These are phyloP conservation scores for Vaccinium myrtillus DNA, from an alignment of 148 eudicot species.

Conservation along the genomic window DNA sequence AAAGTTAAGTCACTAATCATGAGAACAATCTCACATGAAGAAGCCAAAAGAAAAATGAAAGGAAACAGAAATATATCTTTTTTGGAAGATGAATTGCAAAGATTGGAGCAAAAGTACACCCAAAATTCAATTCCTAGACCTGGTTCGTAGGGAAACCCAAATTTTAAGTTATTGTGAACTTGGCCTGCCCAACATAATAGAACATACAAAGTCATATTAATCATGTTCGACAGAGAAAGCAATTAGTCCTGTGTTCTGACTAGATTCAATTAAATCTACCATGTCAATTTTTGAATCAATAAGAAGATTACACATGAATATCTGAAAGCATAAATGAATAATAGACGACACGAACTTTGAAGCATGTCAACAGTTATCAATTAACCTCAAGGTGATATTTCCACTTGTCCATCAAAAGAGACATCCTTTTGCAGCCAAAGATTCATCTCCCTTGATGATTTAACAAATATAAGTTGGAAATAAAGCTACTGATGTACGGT, in stretches of 20 bases:
- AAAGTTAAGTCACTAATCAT: not conserved
- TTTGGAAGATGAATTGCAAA: not conserved
- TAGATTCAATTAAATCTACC: slow-evolving; percentile 1
- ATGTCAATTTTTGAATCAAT: not conserved
- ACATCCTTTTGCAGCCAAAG: not conserved
- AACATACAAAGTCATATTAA: not conserved
- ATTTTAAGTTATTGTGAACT: not conserved
- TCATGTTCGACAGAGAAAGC: not conserved
- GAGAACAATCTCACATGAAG: not conserved
- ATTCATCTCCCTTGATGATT: not conserved
- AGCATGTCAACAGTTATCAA: not conserved
- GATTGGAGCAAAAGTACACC: not conserved
- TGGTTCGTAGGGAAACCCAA: not conserved
- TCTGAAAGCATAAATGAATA: not conserved
- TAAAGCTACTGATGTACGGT: not conserved
- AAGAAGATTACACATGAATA: not conserved
- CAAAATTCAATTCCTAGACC: not conserved
- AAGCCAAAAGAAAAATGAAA: not conserved
- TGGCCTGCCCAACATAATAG: slow-evolving; percentile 2
- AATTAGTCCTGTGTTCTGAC: not conserved
- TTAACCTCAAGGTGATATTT: not conserved
- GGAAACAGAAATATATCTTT: not conserved
- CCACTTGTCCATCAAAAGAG: not conserved
- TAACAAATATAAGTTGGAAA: not conserved
- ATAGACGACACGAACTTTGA: not conserved